phyloP scores from a whole-genome alignment of 1,139 yeast genomes.

The Hyphopichia wangnamkhiaoensis region DNA sequence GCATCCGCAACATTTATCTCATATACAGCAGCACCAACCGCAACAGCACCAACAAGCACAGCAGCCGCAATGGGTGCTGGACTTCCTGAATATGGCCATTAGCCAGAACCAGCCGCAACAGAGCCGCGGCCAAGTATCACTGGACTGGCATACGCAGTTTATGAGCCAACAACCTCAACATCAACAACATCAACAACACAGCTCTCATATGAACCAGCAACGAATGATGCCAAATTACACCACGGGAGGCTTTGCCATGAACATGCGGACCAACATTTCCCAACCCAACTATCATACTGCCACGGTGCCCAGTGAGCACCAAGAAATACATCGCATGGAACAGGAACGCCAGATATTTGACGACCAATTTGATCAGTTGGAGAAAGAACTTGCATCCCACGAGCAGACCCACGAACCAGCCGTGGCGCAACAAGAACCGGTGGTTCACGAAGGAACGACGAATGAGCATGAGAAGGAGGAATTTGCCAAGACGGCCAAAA shows the following conservation, averaged over 20 bases:
- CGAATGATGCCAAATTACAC: conserved; percentile 9
- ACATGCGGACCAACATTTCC: conserved; percentile 19
- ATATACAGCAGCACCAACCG: conserved; percentile 8
- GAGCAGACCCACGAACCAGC: conserved; percentile 12
- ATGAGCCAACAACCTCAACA: conserved; percentile 16
- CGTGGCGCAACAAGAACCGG: conserved; percentile 10
- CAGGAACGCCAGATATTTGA: conserved; percentile 31
- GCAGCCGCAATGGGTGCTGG: conserved; percentile 31
- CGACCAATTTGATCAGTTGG: conserved; percentile 38
- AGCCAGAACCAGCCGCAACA: conserved; percentile 9
- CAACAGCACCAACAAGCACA: conserved; percentile 3
- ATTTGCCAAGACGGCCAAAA: conserved; percentile 44
- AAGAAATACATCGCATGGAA: conserved; percentile 31
- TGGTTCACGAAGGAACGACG: conserved; percentile 5
- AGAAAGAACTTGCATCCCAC: conserved; percentile 28
- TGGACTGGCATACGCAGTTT: conserved; percentile 34
- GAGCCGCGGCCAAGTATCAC: conserved; percentile 3
- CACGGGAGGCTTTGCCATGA: conserved; percentile 12
- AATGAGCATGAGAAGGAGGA: conserved; percentile 28
- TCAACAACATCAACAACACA: conserved; percentile 11
- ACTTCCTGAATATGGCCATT: conserved; percentile 30
- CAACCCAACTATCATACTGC: conserved; percentile 12
- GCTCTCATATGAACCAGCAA: conserved; percentile 8
- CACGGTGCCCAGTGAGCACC: conserved; percentile 27
- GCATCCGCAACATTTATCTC: conserved; percentile 11